These are phyloP conservation scores for Stephanodiscus triporus DNA, from an alignment of 108 stramenopile species.

Conservation along the genomic window DNA sequence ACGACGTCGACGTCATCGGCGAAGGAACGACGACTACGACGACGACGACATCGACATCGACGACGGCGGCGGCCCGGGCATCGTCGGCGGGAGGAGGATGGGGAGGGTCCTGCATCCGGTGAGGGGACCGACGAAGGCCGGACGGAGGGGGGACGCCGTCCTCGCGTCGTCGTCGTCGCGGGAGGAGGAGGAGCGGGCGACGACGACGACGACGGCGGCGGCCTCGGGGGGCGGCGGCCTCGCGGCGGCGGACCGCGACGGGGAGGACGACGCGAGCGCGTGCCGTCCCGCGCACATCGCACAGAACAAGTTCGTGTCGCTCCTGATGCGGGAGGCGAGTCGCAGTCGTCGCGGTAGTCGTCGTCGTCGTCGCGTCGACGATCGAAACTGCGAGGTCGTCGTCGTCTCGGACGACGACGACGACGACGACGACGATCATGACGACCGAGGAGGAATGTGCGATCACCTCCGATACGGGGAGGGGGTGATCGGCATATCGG, in stretches of 20 bases:
- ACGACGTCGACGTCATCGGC: too few relatives aligned
- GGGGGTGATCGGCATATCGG: conserved; percentile 15
- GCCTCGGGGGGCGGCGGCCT: neutral
- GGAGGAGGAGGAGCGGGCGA: neutral
- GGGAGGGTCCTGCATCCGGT: conserved; percentile 80
- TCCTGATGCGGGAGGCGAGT: conserved; percentile 57
- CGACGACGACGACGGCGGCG: neutral
- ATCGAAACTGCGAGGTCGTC: neutral
- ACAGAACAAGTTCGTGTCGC: conserved; percentile 62
- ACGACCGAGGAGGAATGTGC: too few relatives aligned
- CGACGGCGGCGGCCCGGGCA: too few relatives aligned
- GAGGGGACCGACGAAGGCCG: conserved; percentile 46
- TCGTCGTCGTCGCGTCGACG: too few relatives aligned
- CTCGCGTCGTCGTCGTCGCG: conserved; percentile 15
- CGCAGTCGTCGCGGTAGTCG: too few relatives aligned
- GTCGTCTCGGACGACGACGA: too few relatives aligned
- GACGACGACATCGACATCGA: too few relatives aligned
- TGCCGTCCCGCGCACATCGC: conserved; percentile 59
- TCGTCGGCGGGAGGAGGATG: conserved; percentile 38
- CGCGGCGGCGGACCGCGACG: neutral
- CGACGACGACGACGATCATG: too few relatives aligned
- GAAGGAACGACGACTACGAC: too few relatives aligned
- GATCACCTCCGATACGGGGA: conserved; percentile 22
- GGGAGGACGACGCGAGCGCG: conserved; percentile 17
- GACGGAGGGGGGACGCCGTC: conserved; percentile 63